Base-by-base conservation (phyloP, 2,329 filamentous ascomycete genomes). In the Ascochyta lentis region DNA sequence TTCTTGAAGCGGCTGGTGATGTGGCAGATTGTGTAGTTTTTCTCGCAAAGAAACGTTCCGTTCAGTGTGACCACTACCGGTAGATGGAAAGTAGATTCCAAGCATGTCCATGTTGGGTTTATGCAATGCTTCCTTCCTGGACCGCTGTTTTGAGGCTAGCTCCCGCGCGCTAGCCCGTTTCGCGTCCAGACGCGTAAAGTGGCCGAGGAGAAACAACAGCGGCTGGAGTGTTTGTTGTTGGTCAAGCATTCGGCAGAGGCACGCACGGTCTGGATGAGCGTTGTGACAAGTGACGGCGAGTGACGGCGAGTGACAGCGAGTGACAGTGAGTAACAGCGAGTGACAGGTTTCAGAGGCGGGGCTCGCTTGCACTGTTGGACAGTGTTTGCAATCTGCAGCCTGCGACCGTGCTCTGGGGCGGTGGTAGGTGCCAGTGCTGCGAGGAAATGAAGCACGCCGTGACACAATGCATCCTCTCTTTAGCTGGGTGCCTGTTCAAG, bases 1-100 rank as follows among this genome's bases (percentile, higher is more conserved):
- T 75, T 75, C 26, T 8, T 68, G 23, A 72, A 61, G 60, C 63
- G 72, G 48, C 38, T 74, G 49, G 51, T 75, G 24, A 66, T 67
- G 64, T 70, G 70, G 64, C 49, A 60, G 33, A 71, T 57, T 23
- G 71, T 75, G 8, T 74, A 51, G 62, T 5, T 12, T 15, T 12
- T 1, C 15, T 16, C 16, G 12, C 9, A 29, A 7, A 47, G 3
- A 29, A 2, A 37, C 43, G 33, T 23, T 5, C 12, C 22, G 22
- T 23, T 8, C 15, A 26, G 24, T 3, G 5, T 49, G 19, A 19
- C 3, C 19, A 19, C 19, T 19, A 19, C 19, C 19, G 19, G 19
- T 19, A 19, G 19, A 19, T 19, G 19, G 19, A 19, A 19, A 19
- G 19, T 19, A 19, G 19, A 19, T 19, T 19, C 19, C 3, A 19